Evolutionary conservation across 1,284 basidiomycete species (phyloP), one percentile per base, ranked within the genome.

Genomic region (Bondarzewia mesenterica): DNA sequence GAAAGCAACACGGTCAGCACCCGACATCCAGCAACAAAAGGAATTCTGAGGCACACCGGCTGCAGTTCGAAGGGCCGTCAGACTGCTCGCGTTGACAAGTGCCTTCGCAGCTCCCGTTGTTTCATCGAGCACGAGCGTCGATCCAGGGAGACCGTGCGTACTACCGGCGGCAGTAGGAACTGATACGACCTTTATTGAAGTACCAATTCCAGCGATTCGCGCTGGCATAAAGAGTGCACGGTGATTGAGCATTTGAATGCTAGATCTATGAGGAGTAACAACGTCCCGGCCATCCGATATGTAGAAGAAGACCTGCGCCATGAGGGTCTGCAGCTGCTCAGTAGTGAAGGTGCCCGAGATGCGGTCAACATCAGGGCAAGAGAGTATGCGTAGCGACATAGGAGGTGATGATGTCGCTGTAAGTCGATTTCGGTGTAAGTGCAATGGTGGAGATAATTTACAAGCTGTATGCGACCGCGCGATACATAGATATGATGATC

Each of bases 51-150:
- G 54, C 76, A 50, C 57, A 83, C 89, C 86, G 54, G 85, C 86
- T 42, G 88, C 89, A 49, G 86, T 94, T 42, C 91, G 64, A 40
- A 91, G 62, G 2, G 89, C 85, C 1, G 91, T 93, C 51, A 94
- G 64, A 35, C 70, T 71, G 37, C 82, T 69, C 2, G 91, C 82
- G 58, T 93, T 93, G 22, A 93, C 67, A 14, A 93, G 65, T 0
- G 85, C 89, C 53, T 74, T 80, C 8, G 82, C 74, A 2, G 67
- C 65, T 2, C 90, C 91, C 0, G 75, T 80, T 5, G 58, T 57
- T 53, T 89, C 84, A 57, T 93, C 82, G 25, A 94, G 60, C 1
- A 93, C 73, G 22, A 92, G 62, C 0, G 87, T 93, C 2, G 82
- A 82, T 0, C 74, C 89, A 1, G 89, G 87, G 6, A 93, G 60